Conservation (phyloP, 768 basidiomycete genomes). For the Phanerochaete sordida region DNA sequence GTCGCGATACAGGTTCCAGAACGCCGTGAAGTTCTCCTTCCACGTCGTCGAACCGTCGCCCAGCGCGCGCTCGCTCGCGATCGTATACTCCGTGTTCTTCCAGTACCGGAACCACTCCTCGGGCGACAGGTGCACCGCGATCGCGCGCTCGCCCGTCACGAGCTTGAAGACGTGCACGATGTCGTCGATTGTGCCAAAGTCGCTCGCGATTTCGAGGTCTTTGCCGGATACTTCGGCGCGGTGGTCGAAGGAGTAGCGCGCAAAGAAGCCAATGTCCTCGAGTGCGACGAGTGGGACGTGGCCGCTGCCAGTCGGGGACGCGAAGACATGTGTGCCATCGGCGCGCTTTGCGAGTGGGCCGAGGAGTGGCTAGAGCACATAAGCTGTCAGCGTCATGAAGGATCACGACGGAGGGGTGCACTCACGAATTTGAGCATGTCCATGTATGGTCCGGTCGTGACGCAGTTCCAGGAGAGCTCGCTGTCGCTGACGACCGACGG, state of each 20-base stretch:
- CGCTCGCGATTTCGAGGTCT: conserved; percentile 23
- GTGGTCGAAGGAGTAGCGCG: conserved; percentile 27
- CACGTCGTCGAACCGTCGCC: conserved; percentile 8
- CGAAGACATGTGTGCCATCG: conserved; percentile 27
- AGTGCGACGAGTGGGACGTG: conserved; percentile 24
- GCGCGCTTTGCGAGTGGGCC: conserved; percentile 19
- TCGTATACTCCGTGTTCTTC: neutral
- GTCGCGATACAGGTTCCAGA: conserved; percentile 39
- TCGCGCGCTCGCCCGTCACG: conserved; percentile 8
- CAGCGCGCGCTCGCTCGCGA: conserved; percentile 2
- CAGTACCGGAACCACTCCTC: conserved; percentile 9
- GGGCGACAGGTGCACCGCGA: conserved; percentile 1
- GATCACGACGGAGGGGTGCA: conserved; percentile 5
- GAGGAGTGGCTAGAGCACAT: conserved; percentile 6
- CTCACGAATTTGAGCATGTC: conserved; percentile 14
- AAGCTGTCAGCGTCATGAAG: conserved; percentile 5
- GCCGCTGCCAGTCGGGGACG: conserved; percentile 22
- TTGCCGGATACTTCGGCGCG: conserved; percentile 18
- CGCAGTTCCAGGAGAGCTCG: conserved; percentile 1
- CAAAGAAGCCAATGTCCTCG: conserved; percentile 26
- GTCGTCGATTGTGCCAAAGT: conserved; percentile 19
- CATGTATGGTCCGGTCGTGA: conserved; percentile 13
- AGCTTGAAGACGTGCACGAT: conserved; percentile 16
- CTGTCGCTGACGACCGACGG: conserved; percentile 1
- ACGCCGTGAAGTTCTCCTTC: conserved; percentile 36